These are phyloP conservation scores for Apiotrichum mycotoxinovorans DNA, from an alignment of 1,284 basidiomycete species.

Conservation along the genomic window DNA sequence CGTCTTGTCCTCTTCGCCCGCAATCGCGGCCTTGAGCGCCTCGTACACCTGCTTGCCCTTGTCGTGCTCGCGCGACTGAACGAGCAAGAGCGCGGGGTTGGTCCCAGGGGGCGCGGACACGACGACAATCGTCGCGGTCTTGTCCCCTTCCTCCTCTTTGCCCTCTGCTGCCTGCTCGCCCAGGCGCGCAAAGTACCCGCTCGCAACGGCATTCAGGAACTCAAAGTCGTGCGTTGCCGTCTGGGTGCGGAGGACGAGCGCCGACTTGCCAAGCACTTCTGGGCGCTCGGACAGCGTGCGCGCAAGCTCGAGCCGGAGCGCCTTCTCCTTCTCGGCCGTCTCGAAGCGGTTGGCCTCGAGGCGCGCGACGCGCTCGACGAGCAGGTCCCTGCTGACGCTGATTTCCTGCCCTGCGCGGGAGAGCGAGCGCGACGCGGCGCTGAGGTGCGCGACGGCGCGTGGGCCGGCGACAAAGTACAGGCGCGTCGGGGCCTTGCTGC, in stretches of 20 bases:
- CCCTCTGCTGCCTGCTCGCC: not conserved
- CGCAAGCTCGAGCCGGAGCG: slow-evolving; percentile 66
- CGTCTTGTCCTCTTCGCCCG: slow-evolving; percentile 53
- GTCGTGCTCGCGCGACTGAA: slow-evolving; percentile 60
- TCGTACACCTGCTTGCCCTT: slow-evolving; percentile 60
- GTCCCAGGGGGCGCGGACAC: slow-evolving; percentile 22
- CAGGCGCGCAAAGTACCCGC: not conserved
- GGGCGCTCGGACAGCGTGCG: slow-evolving; percentile 51
- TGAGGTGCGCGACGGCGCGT: slow-evolving; percentile 63
- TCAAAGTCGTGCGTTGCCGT: slow-evolving; percentile 45
- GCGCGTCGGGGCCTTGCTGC: slow-evolving; percentile 60
- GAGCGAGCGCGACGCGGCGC: slow-evolving; percentile 58
- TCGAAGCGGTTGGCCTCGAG: slow-evolving; percentile 62
- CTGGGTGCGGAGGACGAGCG: slow-evolving; percentile 16
- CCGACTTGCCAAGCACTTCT: not conserved
- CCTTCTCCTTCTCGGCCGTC: slow-evolving; percentile 61
- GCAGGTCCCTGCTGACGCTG: slow-evolving; percentile 54
- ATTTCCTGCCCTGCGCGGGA: slow-evolving; percentile 59
- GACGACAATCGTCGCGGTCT: slow-evolving; percentile 51
- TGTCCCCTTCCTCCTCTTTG: not conserved
- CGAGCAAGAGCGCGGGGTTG: slow-evolving; percentile 54
- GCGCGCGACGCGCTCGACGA: slow-evolving; percentile 57
- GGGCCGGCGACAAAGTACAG: slow-evolving; percentile 78
- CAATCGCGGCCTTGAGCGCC: slow-evolving; percentile 54
- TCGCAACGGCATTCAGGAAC: slow-evolving; percentile 23